Evolutionary conservation across 495 filamentous ascomycete species (phyloP), one percentile per base, ranked within the genome.

Genomic region (Aspergillus baeticus): DNA sequence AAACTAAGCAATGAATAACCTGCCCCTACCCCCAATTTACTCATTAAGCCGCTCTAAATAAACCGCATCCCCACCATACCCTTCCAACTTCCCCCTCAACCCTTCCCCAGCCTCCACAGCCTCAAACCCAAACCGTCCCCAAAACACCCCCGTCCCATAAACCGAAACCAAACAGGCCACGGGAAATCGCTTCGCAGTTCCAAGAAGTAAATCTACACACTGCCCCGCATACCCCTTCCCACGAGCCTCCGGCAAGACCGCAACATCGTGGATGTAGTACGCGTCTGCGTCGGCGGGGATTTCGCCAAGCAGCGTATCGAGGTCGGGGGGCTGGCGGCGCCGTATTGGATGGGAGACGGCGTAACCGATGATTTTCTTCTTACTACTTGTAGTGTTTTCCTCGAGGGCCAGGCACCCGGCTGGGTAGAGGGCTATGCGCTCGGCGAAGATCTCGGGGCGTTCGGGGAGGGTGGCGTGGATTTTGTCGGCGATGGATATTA

Each of bases 201-300:
- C 46, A 35, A 50, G 46, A 34, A 57, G 36, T 26, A 26, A 10
- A 0, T 13, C 8, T 1, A 57, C 38, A 2, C 34, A 34, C 11
- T 23, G 17, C 3, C 36, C 54, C 45, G 54, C 54, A 14, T 51
- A 46, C 1, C 36, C 45, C 0, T 26, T 17, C 10, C 54, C 54
- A 10, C 54, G 22, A 1, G 36, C n/a, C 17, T 6, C 15, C 18
- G 54, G 46, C 23, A 51, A 20, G 36, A 57, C 44, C 6, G 54
- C 54, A 23, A 57, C 46, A 36, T 57, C 54, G 26, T 57, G 54
- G 38, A 57, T 57, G 15, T 57, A 57, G 22, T 50, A 57, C 45
- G 42, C 36, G 37, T 51, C 36, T 23, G 45, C 45, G 6, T 51
- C 26, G 15, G 36, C 7, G 8, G 45, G 2, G 46, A 51, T 57